Conservation (phyloP, 805 yeast genomes). For the Kuraishia piskuri region DNA sequence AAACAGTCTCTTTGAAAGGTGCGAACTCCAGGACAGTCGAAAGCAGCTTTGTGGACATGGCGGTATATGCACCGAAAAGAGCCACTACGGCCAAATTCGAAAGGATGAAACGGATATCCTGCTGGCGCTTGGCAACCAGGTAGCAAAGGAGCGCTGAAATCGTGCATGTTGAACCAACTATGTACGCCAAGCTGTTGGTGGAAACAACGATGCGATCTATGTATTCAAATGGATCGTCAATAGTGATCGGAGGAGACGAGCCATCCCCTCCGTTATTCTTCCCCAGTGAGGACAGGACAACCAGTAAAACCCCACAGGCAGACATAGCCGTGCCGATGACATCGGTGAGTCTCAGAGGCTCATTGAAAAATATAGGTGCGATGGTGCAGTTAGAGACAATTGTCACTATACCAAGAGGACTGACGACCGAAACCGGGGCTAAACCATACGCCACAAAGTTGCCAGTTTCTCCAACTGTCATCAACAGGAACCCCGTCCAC, state of each 20-base stretch:
- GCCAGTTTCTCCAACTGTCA: slow-evolving; percentile 36
- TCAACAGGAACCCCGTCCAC: slow-evolving; percentile 33
- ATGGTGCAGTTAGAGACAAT: slow-evolving; percentile 36
- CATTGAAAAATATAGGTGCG: slow-evolving; percentile 38
- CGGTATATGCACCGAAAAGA: slow-evolving; percentile 38
- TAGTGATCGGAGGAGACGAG: slow-evolving; percentile 6
- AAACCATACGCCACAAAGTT: slow-evolving; percentile 41
- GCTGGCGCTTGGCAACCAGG: slow-evolving; percentile 2
- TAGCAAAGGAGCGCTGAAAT: slow-evolving; percentile 9
- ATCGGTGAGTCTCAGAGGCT: slow-evolving; percentile 23
- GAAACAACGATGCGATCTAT: slow-evolving; percentile 19
- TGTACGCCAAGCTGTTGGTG: slow-evolving; percentile 16
- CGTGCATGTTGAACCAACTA: slow-evolving; percentile 12
- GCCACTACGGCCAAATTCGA: slow-evolving; percentile 29
- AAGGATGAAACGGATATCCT: slow-evolving; percentile 15
- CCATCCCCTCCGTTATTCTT: slow-evolving; percentile 6
- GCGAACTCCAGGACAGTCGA: slow-evolving; percentile 22
- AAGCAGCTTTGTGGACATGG: slow-evolving; percentile 33
- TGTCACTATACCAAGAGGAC: slow-evolving; percentile 42
- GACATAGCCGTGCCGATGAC: slow-evolving; percentile 30
- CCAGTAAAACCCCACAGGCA: slow-evolving; percentile 31
- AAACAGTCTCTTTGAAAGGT: slow-evolving; percentile 14
- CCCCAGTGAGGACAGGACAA: slow-evolving; percentile 26
- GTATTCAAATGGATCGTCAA: slow-evolving; percentile 18
- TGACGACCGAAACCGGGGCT: slow-evolving; percentile 37